Evolutionary conservation across 1,284 basidiomycete genomes (phyloP), one percentile per base, ranked within the genome.

Genomic region (Cyathus olla): DNA sequence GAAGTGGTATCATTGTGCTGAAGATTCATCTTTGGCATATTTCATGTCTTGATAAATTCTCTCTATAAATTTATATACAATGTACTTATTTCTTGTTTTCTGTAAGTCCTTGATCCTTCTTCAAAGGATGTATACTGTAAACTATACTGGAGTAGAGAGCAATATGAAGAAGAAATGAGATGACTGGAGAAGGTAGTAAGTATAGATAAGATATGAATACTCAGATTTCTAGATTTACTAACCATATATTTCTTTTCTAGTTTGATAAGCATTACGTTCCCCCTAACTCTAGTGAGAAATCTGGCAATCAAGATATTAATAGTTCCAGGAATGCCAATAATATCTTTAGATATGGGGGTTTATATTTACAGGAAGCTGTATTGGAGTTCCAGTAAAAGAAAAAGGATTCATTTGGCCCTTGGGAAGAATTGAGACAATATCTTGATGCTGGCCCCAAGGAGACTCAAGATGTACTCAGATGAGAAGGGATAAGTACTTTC

Each of bases 401-500:
- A 22, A 58, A 29, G 22, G 55, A 54, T 19, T 31, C 26, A 13
- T 42, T 22, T 17, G 29, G 57, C 15, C 61, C 60, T 22, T 42
- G 37, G 5, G 59, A 62, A 19, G 55, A 65, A 39, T 40, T 65
- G 19, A 31, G 47, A 21, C 28, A 31, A 6, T 65, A 65, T 40
- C 39, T 65, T 15, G 22, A 48, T 8, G 27, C 58, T 48, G 60
- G 55, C 1, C 15, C 39, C 21, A 44, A 60, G 53, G 5, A 6
- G 3, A 60, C 27, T 13, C 21, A 42, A 29, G 55, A 50, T 52
- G 54, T 59, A 29, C 55, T 60, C 17, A 2, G 3, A 10, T 60
- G 59, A 52, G 55, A 52, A 52, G 28, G 66, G 55, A 64, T 71
- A 26, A 26, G 57, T 66, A 26, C 37, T 56, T 4, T 42, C 31